Base-by-base conservation (phyloP, 495 filamentous ascomycete genomes). In the Aspergillus heteromorphus region DNA sequence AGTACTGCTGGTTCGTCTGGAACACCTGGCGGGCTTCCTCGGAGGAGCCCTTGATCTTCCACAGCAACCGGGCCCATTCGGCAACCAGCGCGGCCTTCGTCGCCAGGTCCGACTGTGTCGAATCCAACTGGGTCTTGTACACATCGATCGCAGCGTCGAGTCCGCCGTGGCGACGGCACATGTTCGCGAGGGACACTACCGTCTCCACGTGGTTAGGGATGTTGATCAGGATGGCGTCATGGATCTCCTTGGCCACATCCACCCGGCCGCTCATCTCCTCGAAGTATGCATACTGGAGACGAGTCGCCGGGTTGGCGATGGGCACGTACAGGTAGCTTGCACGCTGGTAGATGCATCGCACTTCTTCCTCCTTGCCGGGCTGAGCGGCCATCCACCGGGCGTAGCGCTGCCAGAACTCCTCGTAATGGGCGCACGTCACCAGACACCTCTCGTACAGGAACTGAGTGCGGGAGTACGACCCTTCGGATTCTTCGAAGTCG, bases 381-480 rank as follows among this genome's bases (percentile, higher is more conserved):
- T 96, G 89, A 2, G 83, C 85, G 58, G 78, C 78, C 91, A 99
- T 97, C 93, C 93, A 99, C 14, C 95, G 79, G n/a, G 88, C 91
- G 72, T 96, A 99, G 1, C 93, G 85, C 53, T 95, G 80, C 93
- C 93, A 99, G 70, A 99, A 96, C 63, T 97, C 92, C 45, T 97
- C 92, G 58, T 97, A 96, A 62, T 93, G 85, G 36, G 93, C 93
- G 59, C 88, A 91, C 13, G 91, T 92, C 13, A 96, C 89, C 25
- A 99, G 71, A 59, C 90, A 96, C 29, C 93, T 85, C 71, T 99
- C 93, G 65, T 97, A 97, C 17, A 99, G 74, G 65, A 92, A 95
- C 19, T 84, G 79, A 29, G 80, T 88, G 23, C 93, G 80, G 7
- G 72, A 62, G 56, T 86, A 95, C 45, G 91, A 83, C 29, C 87